A percentile compares a stretch with the other conserved stretches of the same genome.
phyloP scores from a whole-genome alignment of 257 asterid genomes.

The Henckelia pumila region DNA sequence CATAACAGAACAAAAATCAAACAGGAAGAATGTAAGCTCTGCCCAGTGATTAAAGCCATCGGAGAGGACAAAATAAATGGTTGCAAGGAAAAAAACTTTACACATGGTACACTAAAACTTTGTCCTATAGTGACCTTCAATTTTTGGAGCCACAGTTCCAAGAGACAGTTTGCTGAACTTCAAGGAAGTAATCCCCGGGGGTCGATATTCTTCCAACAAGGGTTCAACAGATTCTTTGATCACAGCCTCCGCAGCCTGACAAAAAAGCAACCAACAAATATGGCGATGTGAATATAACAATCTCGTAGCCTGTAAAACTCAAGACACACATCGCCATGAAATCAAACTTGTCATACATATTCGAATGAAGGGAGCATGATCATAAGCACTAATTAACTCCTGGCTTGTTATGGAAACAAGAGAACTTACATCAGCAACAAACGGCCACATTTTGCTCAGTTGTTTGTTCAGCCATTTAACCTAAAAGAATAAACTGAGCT shows the following conservation, averaged over 20 bases:
- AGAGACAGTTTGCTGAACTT: constrained; percentile 89
- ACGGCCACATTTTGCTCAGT: constrained; percentile 90
- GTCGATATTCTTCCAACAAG: constrained; percentile 89
- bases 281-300: constrained; percentile 15
- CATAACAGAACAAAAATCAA: constrained; percentile 7
- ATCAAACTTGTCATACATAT: not conserved
- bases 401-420: constrained; percentile 6
- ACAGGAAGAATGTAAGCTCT: constrained; percentile 7
- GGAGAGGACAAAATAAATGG: constrained; percentile 5
- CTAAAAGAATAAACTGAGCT: constrained; percentile 44
- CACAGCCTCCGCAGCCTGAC: constrained; percentile 95
- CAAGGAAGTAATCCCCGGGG: constrained; percentile 82
- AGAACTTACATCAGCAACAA: constrained; percentile 88
- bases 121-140: constrained; percentile 66
- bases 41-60: constrained; percentile 12
- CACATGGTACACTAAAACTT: constrained; percentile 1
- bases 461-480: constrained; percentile 97
- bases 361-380: not conserved
- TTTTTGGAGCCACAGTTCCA: constrained; percentile 97
- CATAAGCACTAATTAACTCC: not conserved
- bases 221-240: constrained; percentile 95
- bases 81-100: no score
- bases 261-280: constrained; percentile 28
- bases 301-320: constrained; percentile 5
- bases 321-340: not conserved